Evolutionary conservation across 2,329 filamentous ascomycete species (phyloP), one percentile per base, ranked within the genome.

Genomic region (Sclerotinia subarctica): DNA sequence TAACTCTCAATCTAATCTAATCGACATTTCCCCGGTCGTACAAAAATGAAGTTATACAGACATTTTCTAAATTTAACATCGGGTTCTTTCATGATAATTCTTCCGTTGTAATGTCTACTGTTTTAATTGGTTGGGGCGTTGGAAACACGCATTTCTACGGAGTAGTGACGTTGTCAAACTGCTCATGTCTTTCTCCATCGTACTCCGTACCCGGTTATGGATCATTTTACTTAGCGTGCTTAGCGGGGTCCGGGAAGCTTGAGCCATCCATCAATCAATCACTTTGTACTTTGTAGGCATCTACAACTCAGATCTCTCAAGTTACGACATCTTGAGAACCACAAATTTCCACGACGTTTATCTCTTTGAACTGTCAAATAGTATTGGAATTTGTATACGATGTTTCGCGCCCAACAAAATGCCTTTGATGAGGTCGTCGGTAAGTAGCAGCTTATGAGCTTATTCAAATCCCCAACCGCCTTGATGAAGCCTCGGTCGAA

Each of bases 381-480:
- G 26, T n/a, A 66, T 51, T 49, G 64, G 44, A 66, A 38, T 26
- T 38, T 26, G 17, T 17, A 47, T 44, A 51, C n/a, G 70, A 87
- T 87, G 85, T 87, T 87, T 79, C 84, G 85, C 74, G 81, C 83
- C 64, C 84, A 89, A 79, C 85, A 87, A 77, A 90, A 90, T 79
- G 83, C 85, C 58, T 90, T 90, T 74, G 88, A 91, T 78, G 88
- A 91, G 76, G 86, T 86, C 73, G 86, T 91, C 78, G 86, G 87
- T 88, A 81, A 77, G 85, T 81, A 66, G 29, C 44, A 46, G 17
- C 35, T 44, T 54, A 44, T 46, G 29, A n/a, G 29, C 26, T 38
- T 24, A 64, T 49, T 60, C 62, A 44, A 60, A 66, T 66, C 64
- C 69, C 32, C 10, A 49, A 32, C 44, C 65, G 67, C 63, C 68